Evolutionary conservation across 495 filamentous ascomycete species (phyloP), one percentile per base, ranked within the genome.

Genomic region (Darksidea phi): DNA sequence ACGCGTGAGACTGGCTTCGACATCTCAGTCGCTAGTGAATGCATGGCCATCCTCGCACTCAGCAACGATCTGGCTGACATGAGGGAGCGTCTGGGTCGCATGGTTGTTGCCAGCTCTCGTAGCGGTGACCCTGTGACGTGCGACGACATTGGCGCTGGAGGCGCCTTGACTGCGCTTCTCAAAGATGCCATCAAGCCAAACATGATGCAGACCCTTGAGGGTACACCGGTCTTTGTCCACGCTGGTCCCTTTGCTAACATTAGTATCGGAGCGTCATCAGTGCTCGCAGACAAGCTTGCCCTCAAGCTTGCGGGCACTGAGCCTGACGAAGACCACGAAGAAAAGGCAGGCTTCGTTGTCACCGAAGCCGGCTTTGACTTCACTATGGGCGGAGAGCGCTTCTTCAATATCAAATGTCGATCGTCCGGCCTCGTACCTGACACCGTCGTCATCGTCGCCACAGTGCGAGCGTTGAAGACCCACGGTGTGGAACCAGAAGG

Each of bases 391-490:
- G 94, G 94, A 52, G 94, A 98, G 81, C 88, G 94, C 26, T 98
- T 98, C 82, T 97, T 98, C 85, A 97, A 98, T 77, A 97, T 98
- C 78, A 98, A 98, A 82, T 97, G 94, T 78, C 87, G 94, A 46
- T 90, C 90, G 28, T 96, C 91, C 15, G 94, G 94, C 18, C 82
- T 98, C 38, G 85, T 88, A 0, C 94, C 94, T 7, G 94, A 98
- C 70, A 87, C 89, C 2, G 92, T 96, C 15, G 89, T 98, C 36
- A 86, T 98, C 54, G 94, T 98, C 23, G 92, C 94, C 48, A 98
- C 94, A 1, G 89, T 97, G 45, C 87, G 94, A 64, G 94, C 94
- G 2, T 78, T 98, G 51, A 98, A 98, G 80, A 91, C 96, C 15
- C 94, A 98, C 70, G 94, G 94, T 60, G 94, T 93, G 25, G 94